Base-by-base conservation (phyloP, 1,284 basidiomycete genomes). In the Salmacisia buchloeana region DNA sequence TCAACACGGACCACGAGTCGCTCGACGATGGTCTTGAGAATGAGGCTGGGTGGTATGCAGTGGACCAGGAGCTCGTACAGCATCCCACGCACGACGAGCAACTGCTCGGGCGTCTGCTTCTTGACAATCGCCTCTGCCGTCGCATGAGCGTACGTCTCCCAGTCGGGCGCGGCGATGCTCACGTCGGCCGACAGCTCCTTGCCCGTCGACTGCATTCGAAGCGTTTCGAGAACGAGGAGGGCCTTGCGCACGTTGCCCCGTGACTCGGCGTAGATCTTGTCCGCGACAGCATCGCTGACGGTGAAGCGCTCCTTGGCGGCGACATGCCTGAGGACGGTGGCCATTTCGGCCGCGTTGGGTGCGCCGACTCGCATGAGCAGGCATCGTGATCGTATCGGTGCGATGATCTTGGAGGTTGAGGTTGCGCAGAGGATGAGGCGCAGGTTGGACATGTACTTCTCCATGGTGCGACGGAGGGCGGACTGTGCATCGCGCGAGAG, bases 361-460 rank as follows among this genome's bases (percentile, higher is more conserved):
- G 94, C 93, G 0, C 93, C 91, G 7, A 99, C 93, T 54, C 94
- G 86, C 72, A 98, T 86, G 38, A 99, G 85, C 49, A 99, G 83
- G 82, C 96, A 98, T 61, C 94, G 87, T 83, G 89, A 92, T 78
- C 92, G 89, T 79, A 99, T 99, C 2, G 94, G 96, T 0, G 93
- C 93, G 76, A 99, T 98, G 67, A 99, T 89, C 73, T 90, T 90
- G 77, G 90, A 91, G 2, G 96, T 97, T 78, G 91, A 94, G 81
- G 92, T 96, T n/a, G 94, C 92, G 80, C 94, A 97, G 12, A 99
- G 86, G 73, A 99, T 94, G 70, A 99, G 87, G 54, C 96, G 88
- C 85, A 99, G 86, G 80, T 97, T 98, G 57, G 87, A 88, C 90
- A 97, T 97, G 83, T 97, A 98, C 81, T 97, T 78, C 76, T 99